These are phyloP conservation scores for Anthoceros angustus DNA, from an alignment of 225 moss, liverwort and hornwort species.

Conservation along the genomic window DNA sequence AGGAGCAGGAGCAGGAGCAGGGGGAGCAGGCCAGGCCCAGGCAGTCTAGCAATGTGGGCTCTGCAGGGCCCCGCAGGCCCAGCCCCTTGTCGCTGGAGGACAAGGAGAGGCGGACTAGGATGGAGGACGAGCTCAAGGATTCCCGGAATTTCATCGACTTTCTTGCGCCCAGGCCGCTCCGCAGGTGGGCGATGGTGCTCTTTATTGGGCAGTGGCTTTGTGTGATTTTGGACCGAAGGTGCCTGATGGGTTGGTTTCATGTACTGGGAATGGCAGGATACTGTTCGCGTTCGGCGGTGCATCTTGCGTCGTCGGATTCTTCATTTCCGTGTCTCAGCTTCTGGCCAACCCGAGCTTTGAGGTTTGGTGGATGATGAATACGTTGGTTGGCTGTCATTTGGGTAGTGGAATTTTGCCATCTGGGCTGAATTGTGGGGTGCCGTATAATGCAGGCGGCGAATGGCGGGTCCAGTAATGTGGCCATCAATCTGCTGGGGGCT, in stretches of 20 bases:
- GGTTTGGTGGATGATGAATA: background rate
- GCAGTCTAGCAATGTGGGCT: background rate
- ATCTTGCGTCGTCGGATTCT: conserved; percentile 6
- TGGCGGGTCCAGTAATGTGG: conserved; percentile 8
- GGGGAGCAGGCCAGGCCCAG: no score
- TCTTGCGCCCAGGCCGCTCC: conserved; percentile 6
- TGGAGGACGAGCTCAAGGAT: conserved; percentile 9
- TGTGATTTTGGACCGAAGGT: background rate
- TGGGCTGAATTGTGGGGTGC: background rate
- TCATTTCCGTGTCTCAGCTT: background rate
- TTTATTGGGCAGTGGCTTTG: background rate
- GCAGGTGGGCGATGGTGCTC: background rate
- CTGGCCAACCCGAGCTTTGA: conserved; percentile 7
- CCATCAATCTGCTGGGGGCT: conserved; percentile 2
- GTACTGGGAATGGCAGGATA: background rate
- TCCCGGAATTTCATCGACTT: conserved; percentile 7
- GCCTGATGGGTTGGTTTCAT: background rate
- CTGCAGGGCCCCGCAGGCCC: background rate
- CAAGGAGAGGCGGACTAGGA: conserved; percentile 2
- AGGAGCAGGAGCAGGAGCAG: no score
- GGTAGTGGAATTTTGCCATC: background rate
- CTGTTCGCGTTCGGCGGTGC: conserved; percentile 3
- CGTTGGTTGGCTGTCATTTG: background rate
- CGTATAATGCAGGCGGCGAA: background rate
- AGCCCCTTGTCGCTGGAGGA: background rate